Evolutionary conservation across 2,329 filamentous ascomycete species (phyloP).

Genomic region (Thielaviopsis punctulata): DNA sequence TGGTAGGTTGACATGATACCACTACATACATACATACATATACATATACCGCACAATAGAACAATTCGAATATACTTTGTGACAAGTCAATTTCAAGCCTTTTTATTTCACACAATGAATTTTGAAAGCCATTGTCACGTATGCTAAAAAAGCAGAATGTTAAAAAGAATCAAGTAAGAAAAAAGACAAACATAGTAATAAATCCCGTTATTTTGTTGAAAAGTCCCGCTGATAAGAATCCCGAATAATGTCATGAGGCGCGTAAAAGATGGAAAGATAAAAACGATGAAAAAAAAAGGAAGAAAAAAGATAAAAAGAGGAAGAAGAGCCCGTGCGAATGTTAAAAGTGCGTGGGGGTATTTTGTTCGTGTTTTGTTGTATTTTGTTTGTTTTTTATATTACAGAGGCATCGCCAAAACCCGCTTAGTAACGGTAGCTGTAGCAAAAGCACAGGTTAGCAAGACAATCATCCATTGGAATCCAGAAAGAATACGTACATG

Average conservation of each 20-base stretch:
- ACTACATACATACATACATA: neutral
- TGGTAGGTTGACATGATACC: neutral
- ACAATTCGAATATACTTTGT: neutral
- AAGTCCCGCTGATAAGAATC: slow-evolving; percentile 13
- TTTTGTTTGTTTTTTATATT: slow-evolving; percentile 15
- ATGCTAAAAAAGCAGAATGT: neutral
- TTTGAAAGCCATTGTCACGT: neutral
- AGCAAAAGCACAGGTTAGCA: slow-evolving; percentile 13
- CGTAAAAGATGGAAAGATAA: slow-evolving; percentile 9
- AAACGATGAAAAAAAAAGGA: neutral
- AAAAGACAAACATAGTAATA: slow-evolving; percentile 3
- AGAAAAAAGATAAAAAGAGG: neutral
- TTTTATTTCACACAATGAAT: neutral
- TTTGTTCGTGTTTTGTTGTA: slow-evolving; percentile 14
- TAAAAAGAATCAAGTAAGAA: slow-evolving; percentile 13
- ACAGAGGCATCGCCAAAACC: slow-evolving; percentile 4
- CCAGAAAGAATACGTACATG: slow-evolving; percentile 42
- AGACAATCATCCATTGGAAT: slow-evolving; percentile 13
- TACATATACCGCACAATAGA: neutral
- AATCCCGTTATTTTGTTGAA: slow-evolving; percentile 13
- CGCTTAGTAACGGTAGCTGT: slow-evolving; percentile 29
- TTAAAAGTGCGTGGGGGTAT: slow-evolving; percentile 12
- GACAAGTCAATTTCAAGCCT: neutral
- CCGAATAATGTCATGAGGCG: slow-evolving; percentile 13
- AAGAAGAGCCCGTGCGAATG: slow-evolving; percentile 8